phyloP scores from a whole-genome alignment of 257 asterid genomes.

The Dorcoceras hygrometricum region DNA sequence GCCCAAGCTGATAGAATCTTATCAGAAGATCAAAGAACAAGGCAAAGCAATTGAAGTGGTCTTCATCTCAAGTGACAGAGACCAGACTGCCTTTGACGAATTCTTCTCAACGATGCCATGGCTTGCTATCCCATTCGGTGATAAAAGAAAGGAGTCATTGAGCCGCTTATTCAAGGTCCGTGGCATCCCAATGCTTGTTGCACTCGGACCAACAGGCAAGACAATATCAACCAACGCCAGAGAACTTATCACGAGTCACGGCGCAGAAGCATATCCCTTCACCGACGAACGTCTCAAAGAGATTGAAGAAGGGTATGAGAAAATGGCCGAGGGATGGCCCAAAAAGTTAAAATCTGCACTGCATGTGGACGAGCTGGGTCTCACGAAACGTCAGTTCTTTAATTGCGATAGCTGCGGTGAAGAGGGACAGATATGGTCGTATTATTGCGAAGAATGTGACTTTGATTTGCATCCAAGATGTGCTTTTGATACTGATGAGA shows the following conservation, averaged over 20 bases:
- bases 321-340: constrained; percentile 78
- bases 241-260: constrained; percentile 46
- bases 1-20: constrained; percentile 53
- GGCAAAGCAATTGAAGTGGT: constrained; percentile 49
- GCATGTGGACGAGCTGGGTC: constrained; percentile 69
- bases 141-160: constrained; percentile 46
- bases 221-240: constrained; percentile 62
- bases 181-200: constrained; percentile 76
- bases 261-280: constrained; percentile 77
- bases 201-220: constrained; percentile 67
- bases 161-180: constrained; percentile 51
- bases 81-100: constrained; percentile 55
- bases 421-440: constrained; percentile 61
- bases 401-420: constrained; percentile 62
- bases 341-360: constrained; percentile 35
- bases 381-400: constrained; percentile 39
- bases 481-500: constrained; percentile 36
- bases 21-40: constrained; percentile 48
- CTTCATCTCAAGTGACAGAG: constrained; percentile 73
- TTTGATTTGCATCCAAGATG: constrained; percentile 72
- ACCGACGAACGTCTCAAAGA: constrained; percentile 65
- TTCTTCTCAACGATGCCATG: constrained; percentile 77
- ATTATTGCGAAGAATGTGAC: constrained; percentile 54
- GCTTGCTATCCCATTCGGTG: constrained; percentile 75
- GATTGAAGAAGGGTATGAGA: constrained; percentile 50